phyloP scores from a whole-genome alignment of 345 rosid genomes.

The Litchi chinensis region DNA sequence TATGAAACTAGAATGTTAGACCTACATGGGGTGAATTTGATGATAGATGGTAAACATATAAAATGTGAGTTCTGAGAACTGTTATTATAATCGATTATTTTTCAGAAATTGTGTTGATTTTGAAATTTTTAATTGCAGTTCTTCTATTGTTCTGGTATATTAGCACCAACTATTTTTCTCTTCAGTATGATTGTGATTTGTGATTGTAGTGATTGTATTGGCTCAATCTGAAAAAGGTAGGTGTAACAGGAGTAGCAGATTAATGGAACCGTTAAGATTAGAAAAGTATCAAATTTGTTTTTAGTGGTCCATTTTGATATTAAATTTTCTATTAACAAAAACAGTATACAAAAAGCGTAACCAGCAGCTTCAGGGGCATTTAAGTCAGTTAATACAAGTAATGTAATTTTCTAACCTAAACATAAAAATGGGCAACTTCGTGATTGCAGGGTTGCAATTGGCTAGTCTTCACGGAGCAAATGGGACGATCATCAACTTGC shows the following conservation, averaged over 20 bases:
- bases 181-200: not conserved
- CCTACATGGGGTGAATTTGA: too few relatives aligned
- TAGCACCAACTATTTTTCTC: too few relatives aligned
- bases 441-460: not conserved
- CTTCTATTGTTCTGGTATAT: too few relatives aligned
- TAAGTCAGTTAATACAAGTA: not conserved
- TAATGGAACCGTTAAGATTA: not conserved
- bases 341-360: not conserved
- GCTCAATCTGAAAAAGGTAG: not conserved
- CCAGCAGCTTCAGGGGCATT: not conserved
- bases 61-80: too few relatives aligned
- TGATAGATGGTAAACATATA: too few relatives aligned
- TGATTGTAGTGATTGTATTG: too few relatives aligned
- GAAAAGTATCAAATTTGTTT: too few relatives aligned
- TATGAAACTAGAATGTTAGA: too few relatives aligned
- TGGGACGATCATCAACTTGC: constrained; percentile 29
- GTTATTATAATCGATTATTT: too few relatives aligned
- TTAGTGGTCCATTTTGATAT: too few relatives aligned
- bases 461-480: constrained; percentile 5
- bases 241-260: not conserved
- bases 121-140: not conserved
- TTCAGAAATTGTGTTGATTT: too few relatives aligned
- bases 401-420: not conserved
- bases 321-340: too few relatives aligned
- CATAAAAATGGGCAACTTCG: constrained; percentile 1